Percentiles rank a stretch among this genome's conserved stretches.
These are phyloP conservation scores for Malassezia furfur DNA, from an alignment of 1,284 basidiomycete genomes.

Conservation along the genomic window DNA sequence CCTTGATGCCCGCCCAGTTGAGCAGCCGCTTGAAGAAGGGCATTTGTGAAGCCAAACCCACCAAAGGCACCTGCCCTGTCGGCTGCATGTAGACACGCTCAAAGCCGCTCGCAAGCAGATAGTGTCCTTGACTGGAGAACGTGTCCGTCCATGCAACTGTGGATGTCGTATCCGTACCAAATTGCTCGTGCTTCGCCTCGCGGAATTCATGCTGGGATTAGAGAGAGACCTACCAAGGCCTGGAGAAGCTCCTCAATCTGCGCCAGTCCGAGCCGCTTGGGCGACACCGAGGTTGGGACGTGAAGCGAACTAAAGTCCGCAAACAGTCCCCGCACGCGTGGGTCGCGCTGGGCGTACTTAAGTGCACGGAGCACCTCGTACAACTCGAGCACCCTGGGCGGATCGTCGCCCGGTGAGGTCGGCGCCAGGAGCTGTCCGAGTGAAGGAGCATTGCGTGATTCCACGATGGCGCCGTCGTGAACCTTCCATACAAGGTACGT, in stretches of 20 bases:
- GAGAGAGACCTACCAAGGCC: slow-evolving; percentile 26
- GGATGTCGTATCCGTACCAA: slow-evolving; percentile 28
- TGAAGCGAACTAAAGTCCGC: slow-evolving; percentile 49
- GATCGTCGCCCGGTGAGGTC: slow-evolving; percentile 25
- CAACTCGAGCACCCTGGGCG: slow-evolving; percentile 44
- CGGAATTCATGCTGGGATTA: slow-evolving; percentile 42
- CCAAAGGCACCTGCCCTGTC: slow-evolving; percentile 48
- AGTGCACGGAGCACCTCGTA: slow-evolving; percentile 49
- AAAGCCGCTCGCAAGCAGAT: slow-evolving; percentile 48
- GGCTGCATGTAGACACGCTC: slow-evolving; percentile 51
- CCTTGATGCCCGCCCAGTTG: slow-evolving; percentile 49
- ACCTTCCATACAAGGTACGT: slow-evolving; percentile 46
- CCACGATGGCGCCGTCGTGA: slow-evolving; percentile 44
- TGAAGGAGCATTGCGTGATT: slow-evolving; percentile 23
- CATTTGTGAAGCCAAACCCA: slow-evolving; percentile 41
- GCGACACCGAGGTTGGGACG: slow-evolving; percentile 42
- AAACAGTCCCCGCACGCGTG: slow-evolving; percentile 49
- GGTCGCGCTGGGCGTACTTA: slow-evolving; percentile 48
- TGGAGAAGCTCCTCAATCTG: slow-evolving; percentile 51
- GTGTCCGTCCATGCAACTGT: slow-evolving; percentile 50
- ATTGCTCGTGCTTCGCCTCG: slow-evolving; percentile 43
- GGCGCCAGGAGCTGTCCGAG: slow-evolving; percentile 26
- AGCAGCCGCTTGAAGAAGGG: slow-evolving; percentile 46
- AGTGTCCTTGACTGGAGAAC: slow-evolving; percentile 49
- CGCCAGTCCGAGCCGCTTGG: slow-evolving; percentile 47